Evolutionary conservation across 2,329 filamentous ascomycete species (phyloP), one percentile per base, ranked within the genome.

Genomic region (Didymellaceae sp.): DNA sequence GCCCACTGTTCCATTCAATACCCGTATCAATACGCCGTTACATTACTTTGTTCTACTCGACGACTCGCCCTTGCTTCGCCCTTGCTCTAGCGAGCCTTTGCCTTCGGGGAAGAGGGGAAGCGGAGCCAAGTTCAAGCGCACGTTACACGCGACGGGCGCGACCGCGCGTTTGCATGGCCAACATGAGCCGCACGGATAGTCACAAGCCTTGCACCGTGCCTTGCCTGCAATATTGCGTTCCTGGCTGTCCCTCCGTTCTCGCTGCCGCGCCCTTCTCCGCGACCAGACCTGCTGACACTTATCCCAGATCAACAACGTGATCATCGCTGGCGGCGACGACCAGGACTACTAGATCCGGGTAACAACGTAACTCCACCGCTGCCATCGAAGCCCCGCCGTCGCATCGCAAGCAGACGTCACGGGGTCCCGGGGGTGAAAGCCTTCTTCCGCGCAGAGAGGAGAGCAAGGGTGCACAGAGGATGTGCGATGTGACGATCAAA

Each of bases 281-380:
- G n/a, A n/a, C n/a, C 20, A 42, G 21, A 50, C 38, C 33, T 47
- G 31, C 62, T 67, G 45, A 61, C 48, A 20, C 31, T 30, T 5
- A 10, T 25, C 17, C 45, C 45, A 83, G 78, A 81, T 86, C 72
- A 96, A 97, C 81, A 96, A 96, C 74, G 92, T 97, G 59, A 96
- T 97, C 74, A 87, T 97, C 66, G 86, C 91, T 52, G 92, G 92
- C 48, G 86, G 85, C 59, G 92, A 92, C 62, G 90, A 96, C 57
- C 85, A 93, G 61, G 91, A 96, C 65, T 96, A 88, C 76, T 96
- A 88, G 35, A 48, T 40, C 46, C 32, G 42, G 37, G 45, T 11
- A 16, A 21, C 6, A 42, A 22, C 13, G n/a, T 9, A 21, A 25
- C 32, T 31, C 48, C n/a, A n/a, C n/a, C n/a, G n/a, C n/a, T n/a